Base-by-base conservation (phyloP, 345 rosid species). In the Gossypium stocksii region DNA sequence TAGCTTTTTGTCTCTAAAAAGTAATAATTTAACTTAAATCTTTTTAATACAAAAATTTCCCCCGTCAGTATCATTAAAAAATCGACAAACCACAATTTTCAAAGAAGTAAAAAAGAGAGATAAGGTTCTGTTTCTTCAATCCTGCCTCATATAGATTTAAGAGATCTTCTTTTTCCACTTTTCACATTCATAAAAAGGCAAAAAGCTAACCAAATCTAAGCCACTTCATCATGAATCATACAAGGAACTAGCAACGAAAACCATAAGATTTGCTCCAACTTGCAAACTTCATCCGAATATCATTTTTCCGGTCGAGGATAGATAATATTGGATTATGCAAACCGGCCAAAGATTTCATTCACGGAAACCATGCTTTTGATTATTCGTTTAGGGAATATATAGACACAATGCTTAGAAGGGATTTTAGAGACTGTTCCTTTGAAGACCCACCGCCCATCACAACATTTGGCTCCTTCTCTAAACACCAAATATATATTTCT, bases 331-430 rank as follows among this genome's bases (percentile, higher is more conserved):
- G 63, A 59, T 59, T 23, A 59, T 69, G 60, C 60, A 29, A 52
- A 29, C 73, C 73, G 60, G 60, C 73, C 73, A 51, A 69, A 69
- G 73, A 69, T 69, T 51, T 41, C 58, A 29, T 51, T 29, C 60
- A 51, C 17, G 57, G 73, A 59, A 59, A 59, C 11, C 63, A 59
- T 59, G 57, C 22, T 9, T 12, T 46, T 9, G 2, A 13, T 14
- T 22, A 68, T 68, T 68, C 72, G 22, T 68, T 67, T 3, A 2
- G 57, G 44, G 57, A 48, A 14, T 20, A 45, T 20, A 53, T 17
- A n/a, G 13, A 8, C 7, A 45, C 56, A 16, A 45, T 46, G 71
- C 41, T 22, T 67, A 23, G n/a, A 66, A 20, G 11, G 15, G 51
- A 22, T 23, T 25, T 14, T 14, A 48, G 71, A 65, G 27, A 19